Base-by-base conservation (phyloP, 768 basidiomycete species). In the Hygrophorus russula region DNA sequence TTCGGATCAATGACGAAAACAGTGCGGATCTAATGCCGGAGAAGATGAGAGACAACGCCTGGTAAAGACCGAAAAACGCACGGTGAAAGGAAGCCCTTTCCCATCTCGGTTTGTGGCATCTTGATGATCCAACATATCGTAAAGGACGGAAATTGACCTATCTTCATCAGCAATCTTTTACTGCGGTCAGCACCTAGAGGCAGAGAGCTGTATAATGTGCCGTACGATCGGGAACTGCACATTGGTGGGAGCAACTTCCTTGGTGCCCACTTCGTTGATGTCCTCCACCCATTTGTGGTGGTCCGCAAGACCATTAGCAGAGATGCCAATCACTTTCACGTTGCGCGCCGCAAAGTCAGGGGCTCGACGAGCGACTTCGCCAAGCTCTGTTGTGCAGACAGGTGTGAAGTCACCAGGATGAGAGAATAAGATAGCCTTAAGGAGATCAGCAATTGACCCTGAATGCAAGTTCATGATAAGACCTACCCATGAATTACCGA, bases 1-100 rank as follows among this genome's bases (percentile, higher is more conserved):
- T 89, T 90, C 36, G 96, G 93, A 67, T 99, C 96, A 56, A 99
- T 90, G 51, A 99, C 68, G 64, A 94, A 99, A 48, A 99, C 96
- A 6, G 91, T 96, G 47, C 96, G 84, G 64, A 99, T 79, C 83
- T 88, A 45, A 13, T 36, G 35, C 41, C 29, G 10, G 13, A 44
- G 41, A 18, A 8, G 36, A 39, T 43, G 28, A 9, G 17, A 35
- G 5, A 31, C n/a, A 20, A 20, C n/a, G 34, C 11, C 10, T 15
- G 11, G 8, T 15, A 37, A 15, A 6, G 36, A 10, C 19, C 24
- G 24, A 33, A 13, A 40, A 40, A 51, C 65, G 49, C 50, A 81
- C 90, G 38, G 96, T 99, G 71, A 97, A 91, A 15, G 96, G 96
- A 35, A 97, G 73, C 37, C 92, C 89, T 62, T 87, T 89, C 30